Conservation (phyloP, 2,329 filamentous ascomycete species). For the Calycina herbarum region DNA sequence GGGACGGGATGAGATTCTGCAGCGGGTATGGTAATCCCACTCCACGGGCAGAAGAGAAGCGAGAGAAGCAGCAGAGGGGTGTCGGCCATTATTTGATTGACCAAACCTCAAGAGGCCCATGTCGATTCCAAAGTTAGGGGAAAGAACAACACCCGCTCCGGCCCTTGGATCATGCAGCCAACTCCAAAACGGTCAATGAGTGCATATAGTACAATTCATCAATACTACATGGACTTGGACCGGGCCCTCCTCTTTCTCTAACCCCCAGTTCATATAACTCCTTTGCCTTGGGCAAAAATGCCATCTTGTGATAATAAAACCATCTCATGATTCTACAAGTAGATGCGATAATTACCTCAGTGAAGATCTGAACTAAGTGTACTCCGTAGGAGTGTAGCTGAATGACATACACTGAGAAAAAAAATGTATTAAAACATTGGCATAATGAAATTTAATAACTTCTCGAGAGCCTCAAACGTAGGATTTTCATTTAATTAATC, state of each 20-base stretch:
- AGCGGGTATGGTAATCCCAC: not conserved
- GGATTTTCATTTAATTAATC: too few relatives aligned
- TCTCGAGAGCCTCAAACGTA: too few relatives aligned
- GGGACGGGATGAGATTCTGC: not conserved
- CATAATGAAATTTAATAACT: too few relatives aligned
- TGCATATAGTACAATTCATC: constrained; percentile 2
- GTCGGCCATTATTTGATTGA: not conserved
- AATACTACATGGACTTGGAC: not conserved
- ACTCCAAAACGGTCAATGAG: not conserved
- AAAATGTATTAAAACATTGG: too few relatives aligned
- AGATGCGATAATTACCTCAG: too few relatives aligned
- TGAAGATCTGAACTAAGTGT: too few relatives aligned
- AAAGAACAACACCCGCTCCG: not conserved
- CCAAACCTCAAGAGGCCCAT: not conserved
- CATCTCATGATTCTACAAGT: too few relatives aligned
- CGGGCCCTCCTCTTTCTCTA: not conserved
- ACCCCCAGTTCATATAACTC: too few relatives aligned
- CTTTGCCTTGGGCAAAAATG: too few relatives aligned
- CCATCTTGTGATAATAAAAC: too few relatives aligned
- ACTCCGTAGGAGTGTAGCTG: too few relatives aligned
- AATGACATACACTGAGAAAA: too few relatives aligned
- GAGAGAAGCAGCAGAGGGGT: not conserved
- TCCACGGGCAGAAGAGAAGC: not conserved
- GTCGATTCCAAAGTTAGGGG: not conserved
- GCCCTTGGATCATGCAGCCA: not conserved